A percentile compares a stretch with the other conserved stretches of the same genome.
These are phyloP conservation scores for Scheffersomyces insectosa DNA, from an alignment of 1,139 yeast species.

Conservation along the genomic window DNA sequence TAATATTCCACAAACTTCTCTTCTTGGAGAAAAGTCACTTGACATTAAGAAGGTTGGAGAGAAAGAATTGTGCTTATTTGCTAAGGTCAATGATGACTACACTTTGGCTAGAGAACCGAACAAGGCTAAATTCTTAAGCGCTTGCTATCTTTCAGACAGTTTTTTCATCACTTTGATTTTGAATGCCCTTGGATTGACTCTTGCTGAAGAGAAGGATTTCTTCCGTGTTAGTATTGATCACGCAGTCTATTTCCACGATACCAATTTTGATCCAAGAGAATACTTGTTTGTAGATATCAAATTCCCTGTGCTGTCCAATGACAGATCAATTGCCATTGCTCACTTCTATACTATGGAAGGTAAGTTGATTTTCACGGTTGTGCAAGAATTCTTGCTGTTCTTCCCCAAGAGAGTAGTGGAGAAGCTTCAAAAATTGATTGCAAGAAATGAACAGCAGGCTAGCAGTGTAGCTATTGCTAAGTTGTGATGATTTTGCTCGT, in stretches of 20 bases:
- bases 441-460: no score
- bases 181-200: constrained; percentile 29
- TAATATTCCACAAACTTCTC: neutral
- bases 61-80: constrained; percentile 34
- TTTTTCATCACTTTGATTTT: constrained; percentile 26
- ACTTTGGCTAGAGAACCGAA: constrained; percentile 22
- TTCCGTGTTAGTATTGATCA: constrained; percentile 47
- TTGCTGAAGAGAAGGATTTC: constrained; percentile 20
- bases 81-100: constrained; percentile 32
- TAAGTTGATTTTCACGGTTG: constrained; percentile 29
- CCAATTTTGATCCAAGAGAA: constrained; percentile 34
- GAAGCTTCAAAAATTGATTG: constrained; percentile 12
- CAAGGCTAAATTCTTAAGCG: constrained; percentile 20
- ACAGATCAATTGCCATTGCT: constrained; percentile 32
- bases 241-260: constrained; percentile 38
- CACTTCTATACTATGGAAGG: constrained; percentile 31
- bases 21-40: constrained; percentile 4
- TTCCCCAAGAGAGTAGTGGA: constrained; percentile 27
- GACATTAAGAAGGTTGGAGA: constrained; percentile 24
- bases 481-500: no score
- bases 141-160: constrained; percentile 24
- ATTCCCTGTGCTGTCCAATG: constrained; percentile 36
- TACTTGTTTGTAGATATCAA: constrained; percentile 43
- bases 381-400: constrained; percentile 40
- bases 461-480: no score